Base-by-base conservation (phyloP, 805 yeast species). In the Metschnikowia lochheadii region DNA sequence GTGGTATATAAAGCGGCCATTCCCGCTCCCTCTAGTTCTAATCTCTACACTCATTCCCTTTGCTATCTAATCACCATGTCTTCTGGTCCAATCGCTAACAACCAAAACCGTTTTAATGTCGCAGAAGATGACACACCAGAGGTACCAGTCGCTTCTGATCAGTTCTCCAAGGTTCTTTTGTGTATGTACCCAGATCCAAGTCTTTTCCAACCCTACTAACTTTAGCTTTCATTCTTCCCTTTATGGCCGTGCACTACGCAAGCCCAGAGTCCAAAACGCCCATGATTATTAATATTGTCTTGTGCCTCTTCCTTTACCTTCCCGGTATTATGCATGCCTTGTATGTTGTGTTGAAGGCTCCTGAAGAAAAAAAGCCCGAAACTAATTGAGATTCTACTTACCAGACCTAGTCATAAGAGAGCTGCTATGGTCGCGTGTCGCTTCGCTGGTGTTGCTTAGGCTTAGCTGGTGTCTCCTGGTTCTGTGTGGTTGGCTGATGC, bases 281-380 rank as follows among this genome's bases (percentile, higher is more conserved):
- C 40, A 40, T 70, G 56, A 64, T 82, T 49, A 84, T 89, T 60
- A 88, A 87, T 67, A 73, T 89, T 43, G 81, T 86, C 5, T 75
- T 88, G 35, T 85, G 89, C 65, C 60, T 80, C 49, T 72, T 88
- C 40, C 95, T 95, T 1, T 84, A 76, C 63, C 61, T 88, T 47
- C 96, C 96, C 0, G 96, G 94, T 8, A 76, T 87, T 33, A 64
- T 88, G 53, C 96, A 88, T 61, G 72, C 85, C 35, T 83, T 88
- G 80, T 88, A 87, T 65, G 85, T 87, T 59, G 87, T 89, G 50
- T 81, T 44, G 40, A 44, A 44, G 34, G 8, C 38, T 14, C 39
- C 46, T 5, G 26, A 35, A 26, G 34, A 26, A 10, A 6, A 23
- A 6, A 3, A 23, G 2, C 26, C 26, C n/a, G n/a, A n/a, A n/a